Evolutionary conservation across 2,329 filamentous ascomycete genomes (phyloP), one percentile per base, ranked within the genome.

Genomic region (Sporothrix sp.): DNA sequence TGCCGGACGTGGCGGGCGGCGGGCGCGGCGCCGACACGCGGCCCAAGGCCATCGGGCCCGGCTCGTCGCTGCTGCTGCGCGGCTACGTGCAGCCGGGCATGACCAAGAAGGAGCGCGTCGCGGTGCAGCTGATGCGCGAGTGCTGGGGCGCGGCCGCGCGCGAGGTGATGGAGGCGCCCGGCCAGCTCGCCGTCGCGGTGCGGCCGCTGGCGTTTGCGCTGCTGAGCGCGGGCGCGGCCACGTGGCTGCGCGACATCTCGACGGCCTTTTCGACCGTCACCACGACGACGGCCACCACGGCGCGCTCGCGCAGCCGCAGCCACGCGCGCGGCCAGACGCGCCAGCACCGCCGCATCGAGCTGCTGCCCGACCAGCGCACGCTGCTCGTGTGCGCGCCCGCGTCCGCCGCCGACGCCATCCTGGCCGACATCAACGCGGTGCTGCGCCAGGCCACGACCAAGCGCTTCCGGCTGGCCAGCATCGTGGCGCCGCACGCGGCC

Each of bases 111-210:
- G 60, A 68, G 35, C 64, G 56, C 25, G 58, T 71, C 10, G 70
- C 64, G 1, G 54, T 71, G 14, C 63, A 62, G 50, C 62, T 81
- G 48, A 64, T 80, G 65, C 66, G 67, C 11, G 61, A 68, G 21
- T 70, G 67, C 52, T 81, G 77, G 77, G 67, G 65, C 3, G 55
- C 80, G n/a, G 65, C 70, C 8, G 68, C 72, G 2, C 64, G 68
- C 49, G 72, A 77, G 54, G 59, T 73, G 14, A 58, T 69, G 13
- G 65, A 69, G 18, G 65, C 64, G 6, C 59, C 69, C 3, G 76
- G 76, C 6, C 62, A 64, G 28, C 59, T 68, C 1, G 62, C 61
- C 2, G 52, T 78, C 7, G 63, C 58, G 53, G 56, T 78, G 18
- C 58, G 61, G 11, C 65, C 65, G 11, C 49, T 62, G 1, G 66